Conservation (phyloP, 1,284 basidiomycete species). For the Paramarasmius palmivorus region DNA sequence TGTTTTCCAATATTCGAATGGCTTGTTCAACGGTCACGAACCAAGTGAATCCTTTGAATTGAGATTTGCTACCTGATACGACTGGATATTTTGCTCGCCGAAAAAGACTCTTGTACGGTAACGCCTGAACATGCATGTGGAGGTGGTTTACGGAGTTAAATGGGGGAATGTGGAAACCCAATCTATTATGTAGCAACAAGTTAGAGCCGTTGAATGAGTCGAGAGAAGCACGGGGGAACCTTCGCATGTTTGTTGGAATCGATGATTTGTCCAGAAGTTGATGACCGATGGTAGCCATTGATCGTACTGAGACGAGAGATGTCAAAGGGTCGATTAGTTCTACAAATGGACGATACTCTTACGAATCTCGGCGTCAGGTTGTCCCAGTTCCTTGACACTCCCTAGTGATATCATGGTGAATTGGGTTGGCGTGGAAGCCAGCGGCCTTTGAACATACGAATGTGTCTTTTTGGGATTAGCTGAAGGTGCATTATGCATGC, state of each 20-base stretch:
- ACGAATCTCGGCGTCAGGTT: constrained; percentile 52
- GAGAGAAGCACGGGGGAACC: background rate
- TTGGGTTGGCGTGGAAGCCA: background rate
- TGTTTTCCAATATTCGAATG: constrained; percentile 59
- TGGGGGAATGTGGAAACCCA: constrained; percentile 84
- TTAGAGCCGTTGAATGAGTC: background rate
- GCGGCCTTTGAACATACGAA: constrained; percentile 38
- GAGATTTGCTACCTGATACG: constrained; percentile 32
- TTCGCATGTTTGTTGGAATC: constrained; percentile 41
- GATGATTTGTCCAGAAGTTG: constrained; percentile 48
- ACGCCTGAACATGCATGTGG: constrained; percentile 76
- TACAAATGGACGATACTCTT: constrained; percentile 18
- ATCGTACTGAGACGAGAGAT: constrained; percentile 42
- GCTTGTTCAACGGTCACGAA: constrained; percentile 71
- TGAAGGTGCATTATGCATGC: constrained; percentile 63
- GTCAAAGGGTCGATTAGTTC: background rate
- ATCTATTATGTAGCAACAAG: constrained; percentile 32
- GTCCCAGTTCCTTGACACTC: constrained; percentile 50
- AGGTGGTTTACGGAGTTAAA: constrained; percentile 80
- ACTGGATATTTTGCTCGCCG: constrained; percentile 62
- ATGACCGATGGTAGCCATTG: constrained; percentile 64
- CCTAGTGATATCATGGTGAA: constrained; percentile 24
- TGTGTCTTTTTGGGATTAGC: constrained; percentile 65
- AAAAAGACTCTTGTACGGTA: constrained; percentile 58
- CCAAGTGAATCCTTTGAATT: constrained; percentile 75